phyloP scores from a whole-genome alignment of 768 basidiomycete species.

The Tremella mesenterica region DNA sequence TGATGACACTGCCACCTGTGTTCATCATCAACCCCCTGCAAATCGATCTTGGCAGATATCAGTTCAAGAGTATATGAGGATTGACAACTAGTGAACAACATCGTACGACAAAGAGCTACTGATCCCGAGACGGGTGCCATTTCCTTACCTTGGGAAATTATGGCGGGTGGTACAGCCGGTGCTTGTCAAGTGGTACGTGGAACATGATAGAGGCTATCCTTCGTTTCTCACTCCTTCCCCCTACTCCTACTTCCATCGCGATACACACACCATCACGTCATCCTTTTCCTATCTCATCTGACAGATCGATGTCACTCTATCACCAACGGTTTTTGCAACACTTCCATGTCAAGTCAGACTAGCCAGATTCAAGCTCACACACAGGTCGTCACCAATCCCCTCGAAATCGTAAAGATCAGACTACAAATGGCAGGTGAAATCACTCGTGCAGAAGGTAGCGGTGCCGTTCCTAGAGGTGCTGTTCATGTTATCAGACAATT shows the following conservation, averaged over 20 bases:
- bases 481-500: constrained; percentile 86
- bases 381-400: constrained; percentile 91
- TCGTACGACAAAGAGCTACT: constrained; percentile 70
- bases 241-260: too few relatives aligned
- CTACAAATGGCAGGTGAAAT: constrained; percentile 62
- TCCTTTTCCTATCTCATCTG: too few relatives aligned
- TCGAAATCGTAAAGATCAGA: constrained; percentile 48
- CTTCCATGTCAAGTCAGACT: too few relatives aligned
- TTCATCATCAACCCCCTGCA: too few relatives aligned
- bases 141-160: constrained; percentile 75
- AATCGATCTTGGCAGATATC: not conserved
- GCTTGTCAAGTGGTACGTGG: constrained; percentile 90
- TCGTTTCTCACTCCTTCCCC: not conserved
- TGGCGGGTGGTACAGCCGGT: constrained; percentile 87
- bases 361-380: not conserved
- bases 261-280: too few relatives aligned
- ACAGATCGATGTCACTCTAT: too few relatives aligned
- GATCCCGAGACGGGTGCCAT: constrained; percentile 96
- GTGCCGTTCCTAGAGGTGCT: constrained; percentile 63
- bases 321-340: too few relatives aligned
- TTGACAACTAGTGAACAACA: constrained; percentile 54
- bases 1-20: too few relatives aligned
- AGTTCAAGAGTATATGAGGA: too few relatives aligned
- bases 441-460: constrained; percentile 69
- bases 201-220: not conserved